A percentile compares a stretch with the other conserved stretches of the same genome.
Evolutionary conservation across 129 eudicot genomes (phyloP).

Genomic region (Artemisia tridentata): DNA sequence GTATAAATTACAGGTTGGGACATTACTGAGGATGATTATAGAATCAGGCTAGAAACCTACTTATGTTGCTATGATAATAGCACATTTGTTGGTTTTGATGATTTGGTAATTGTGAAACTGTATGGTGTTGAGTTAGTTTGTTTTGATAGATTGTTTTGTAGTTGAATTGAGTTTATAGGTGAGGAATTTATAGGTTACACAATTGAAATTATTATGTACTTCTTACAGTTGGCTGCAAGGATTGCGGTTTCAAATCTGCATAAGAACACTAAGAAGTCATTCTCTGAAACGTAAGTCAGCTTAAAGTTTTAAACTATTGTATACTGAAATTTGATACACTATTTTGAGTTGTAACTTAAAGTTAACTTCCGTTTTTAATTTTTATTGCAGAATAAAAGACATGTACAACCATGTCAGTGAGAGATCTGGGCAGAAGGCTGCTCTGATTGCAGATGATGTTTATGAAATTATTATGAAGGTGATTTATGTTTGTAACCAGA

Average conservation of each 20-base stretch:
- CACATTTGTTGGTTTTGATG: no score
- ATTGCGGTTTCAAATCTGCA: constrained; percentile 86
- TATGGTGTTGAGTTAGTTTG: no score
- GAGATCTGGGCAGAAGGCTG: constrained; percentile 64
- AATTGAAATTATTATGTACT: no score
- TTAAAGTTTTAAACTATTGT: not conserved
- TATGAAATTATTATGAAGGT: constrained; percentile 78
- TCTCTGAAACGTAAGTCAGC: constrained; percentile 72
- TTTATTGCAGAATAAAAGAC: constrained; percentile 48
- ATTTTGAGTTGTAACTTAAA: not conserved
- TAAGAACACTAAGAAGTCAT: constrained; percentile 74
- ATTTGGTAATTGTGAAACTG: no score
- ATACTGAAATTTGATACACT: not conserved
- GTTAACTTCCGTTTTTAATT: not conserved
- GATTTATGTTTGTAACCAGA: constrained; percentile 1
- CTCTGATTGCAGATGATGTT: constrained; percentile 73
- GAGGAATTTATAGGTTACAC: not conserved
- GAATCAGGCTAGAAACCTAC: no score
- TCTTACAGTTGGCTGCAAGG: constrained; percentile 72
- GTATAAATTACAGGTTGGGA: no score
- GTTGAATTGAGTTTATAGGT: no score
- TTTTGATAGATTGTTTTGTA: no score
- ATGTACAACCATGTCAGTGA: constrained; percentile 58
- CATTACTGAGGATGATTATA: no score
- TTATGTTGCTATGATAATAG: no score